Conservation (phyloP, 805 yeast species). For the Cyberlindnera amylophila region DNA sequence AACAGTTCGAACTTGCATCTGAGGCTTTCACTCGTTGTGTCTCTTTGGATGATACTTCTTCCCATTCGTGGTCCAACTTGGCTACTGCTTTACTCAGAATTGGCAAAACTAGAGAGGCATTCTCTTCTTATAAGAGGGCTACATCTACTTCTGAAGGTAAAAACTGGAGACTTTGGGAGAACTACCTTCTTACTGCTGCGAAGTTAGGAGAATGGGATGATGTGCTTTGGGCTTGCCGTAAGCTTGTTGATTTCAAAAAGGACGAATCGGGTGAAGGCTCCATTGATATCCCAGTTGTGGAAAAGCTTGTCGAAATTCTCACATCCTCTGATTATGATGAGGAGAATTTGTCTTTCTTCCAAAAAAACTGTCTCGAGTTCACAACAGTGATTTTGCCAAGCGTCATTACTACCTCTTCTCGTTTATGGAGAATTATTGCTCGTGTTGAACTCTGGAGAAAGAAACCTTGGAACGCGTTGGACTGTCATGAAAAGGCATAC, state of each 20-base stretch:
- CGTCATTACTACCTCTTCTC: conserved; percentile 54
- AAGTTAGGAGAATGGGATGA: conserved; percentile 86
- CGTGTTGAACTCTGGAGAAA: conserved; percentile 83
- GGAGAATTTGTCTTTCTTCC: conserved; percentile 50
- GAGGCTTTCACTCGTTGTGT: conserved; percentile 93
- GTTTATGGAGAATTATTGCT: conserved; percentile 82
- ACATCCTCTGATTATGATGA: conserved; percentile 43
- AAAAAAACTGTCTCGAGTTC: conserved; percentile 64
- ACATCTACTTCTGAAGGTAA: conserved; percentile 62
- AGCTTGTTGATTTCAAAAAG: conserved; percentile 53
- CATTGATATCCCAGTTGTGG: conserved; percentile 72
- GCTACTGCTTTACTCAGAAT: conserved; percentile 70
- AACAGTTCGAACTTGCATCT: conserved; percentile 71
- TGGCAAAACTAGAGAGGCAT: conserved; percentile 71
- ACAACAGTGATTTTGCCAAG: conserved; percentile 66
- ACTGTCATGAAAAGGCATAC: conserved; percentile 81
- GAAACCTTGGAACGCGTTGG: conserved; percentile 84
- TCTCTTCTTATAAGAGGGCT: conserved; percentile 80
- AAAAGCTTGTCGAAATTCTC: conserved; percentile 65
- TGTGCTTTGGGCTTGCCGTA: conserved; percentile 70
- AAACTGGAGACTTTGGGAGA: conserved; percentile 91
- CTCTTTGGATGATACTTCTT: conserved; percentile 72
- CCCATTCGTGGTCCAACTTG: conserved; percentile 88
- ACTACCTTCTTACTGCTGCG: conserved; percentile 76
- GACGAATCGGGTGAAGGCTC: conserved; percentile 58